A percentile compares a stretch with the other conserved stretches of the same genome.
Conservation (phyloP, 345 rosid species). For the Populus deltoides region DNA sequence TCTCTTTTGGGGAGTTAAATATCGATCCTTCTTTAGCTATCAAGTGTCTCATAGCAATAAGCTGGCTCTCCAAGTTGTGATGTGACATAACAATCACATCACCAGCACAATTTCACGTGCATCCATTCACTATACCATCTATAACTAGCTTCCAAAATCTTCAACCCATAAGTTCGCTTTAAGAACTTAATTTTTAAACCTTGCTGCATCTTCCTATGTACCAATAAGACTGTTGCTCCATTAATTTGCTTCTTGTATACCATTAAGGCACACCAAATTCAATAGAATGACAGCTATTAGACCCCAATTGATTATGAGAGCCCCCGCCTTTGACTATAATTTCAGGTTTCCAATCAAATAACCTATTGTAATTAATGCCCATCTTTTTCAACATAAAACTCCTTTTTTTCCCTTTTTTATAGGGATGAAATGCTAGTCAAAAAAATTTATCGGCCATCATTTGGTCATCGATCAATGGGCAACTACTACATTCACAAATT, state of each 20-base stretch:
- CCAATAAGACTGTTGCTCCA: neutral
- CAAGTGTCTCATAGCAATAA: neutral
- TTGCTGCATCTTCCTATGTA: neutral
- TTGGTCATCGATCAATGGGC: neutral
- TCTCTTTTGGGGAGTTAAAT: neutral
- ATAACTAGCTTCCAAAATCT: neutral
- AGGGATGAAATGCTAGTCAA: neutral
- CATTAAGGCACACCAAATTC: neutral
- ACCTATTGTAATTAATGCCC: neutral
- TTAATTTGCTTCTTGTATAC: neutral
- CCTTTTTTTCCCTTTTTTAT: neutral
- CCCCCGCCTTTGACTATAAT: neutral
- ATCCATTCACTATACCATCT: neutral
- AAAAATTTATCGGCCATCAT: neutral
- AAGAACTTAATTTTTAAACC: neutral
- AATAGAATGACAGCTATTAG: neutral
- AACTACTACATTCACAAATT: neutral
- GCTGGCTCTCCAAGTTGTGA: neutral
- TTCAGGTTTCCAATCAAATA: neutral
- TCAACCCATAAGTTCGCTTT: neutral
- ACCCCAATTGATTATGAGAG: neutral
- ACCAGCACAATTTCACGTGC: neutral
- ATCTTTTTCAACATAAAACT: neutral
- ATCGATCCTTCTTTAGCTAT: neutral
- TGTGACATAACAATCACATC: neutral